Percentiles rank a stretch among this genome's conserved stretches.
These are phyloP conservation scores for Dimocarpus longan DNA, from an alignment of 345 rosid species.

Conservation along the genomic window DNA sequence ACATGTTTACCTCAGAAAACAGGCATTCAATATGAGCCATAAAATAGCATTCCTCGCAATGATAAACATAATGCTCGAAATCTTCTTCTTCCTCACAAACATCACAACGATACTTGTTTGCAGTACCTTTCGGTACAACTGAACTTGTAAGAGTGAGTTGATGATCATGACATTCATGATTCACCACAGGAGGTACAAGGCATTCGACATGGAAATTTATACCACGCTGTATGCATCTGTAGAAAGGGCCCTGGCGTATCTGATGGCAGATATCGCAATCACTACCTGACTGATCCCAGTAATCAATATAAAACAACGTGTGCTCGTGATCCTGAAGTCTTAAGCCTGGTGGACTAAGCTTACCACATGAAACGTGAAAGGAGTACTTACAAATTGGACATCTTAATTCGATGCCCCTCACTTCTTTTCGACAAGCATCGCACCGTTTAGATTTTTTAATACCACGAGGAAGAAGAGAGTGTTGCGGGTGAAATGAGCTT, in stretches of 20 bases:
- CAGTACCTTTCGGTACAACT: neutral
- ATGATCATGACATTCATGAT: neutral
- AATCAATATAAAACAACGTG: neutral
- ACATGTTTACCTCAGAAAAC: neutral
- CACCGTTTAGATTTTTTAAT: neutral
- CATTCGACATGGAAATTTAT: neutral
- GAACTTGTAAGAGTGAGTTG: neutral
- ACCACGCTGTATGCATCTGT: neutral
- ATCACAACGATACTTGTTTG: neutral
- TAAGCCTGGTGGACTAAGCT: neutral
- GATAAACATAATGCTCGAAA: neutral
- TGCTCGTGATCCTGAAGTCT: neutral
- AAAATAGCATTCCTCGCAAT: neutral
- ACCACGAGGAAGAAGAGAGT: neutral
- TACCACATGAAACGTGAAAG: slow-evolving; percentile 9
- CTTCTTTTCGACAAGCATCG: neutral
- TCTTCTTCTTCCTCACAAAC: neutral
- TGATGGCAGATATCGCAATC: neutral
- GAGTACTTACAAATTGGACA: neutral
- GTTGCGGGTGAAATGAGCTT: neutral
- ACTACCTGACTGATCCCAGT: neutral
- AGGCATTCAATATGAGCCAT: slow-evolving; percentile 7
- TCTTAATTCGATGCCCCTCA: neutral
- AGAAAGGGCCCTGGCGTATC: neutral
- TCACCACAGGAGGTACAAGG: neutral